A percentile compares a stretch with the other conserved stretches of the same genome.
These are phyloP conservation scores for Hordeum pubiflorum DNA, from an alignment of 202 grass and related monocot genomes.

Conservation along the genomic window DNA sequence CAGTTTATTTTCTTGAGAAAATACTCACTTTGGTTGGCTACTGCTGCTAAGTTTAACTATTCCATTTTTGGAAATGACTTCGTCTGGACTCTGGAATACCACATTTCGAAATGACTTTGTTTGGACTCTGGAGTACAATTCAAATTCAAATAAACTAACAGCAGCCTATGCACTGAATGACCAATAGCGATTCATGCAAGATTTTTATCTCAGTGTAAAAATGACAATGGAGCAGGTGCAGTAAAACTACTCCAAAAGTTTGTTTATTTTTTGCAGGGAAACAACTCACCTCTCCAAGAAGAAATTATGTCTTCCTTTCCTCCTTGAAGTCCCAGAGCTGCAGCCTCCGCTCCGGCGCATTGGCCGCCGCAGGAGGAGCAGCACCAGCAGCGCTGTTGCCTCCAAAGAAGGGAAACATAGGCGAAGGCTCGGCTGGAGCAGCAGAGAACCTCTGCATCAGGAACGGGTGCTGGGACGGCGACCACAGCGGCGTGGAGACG, in stretches of 20 bases:
- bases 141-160: not conserved
- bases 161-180: not conserved
- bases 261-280: not conserved
- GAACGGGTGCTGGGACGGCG: slow-evolving; percentile 23
- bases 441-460: slow-evolving; percentile 38
- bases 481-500: slow-evolving; percentile 25
- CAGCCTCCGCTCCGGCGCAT: slow-evolving; percentile 20
- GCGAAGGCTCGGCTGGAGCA: slow-evolving; percentile 15
- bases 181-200: not conserved
- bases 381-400: not conserved
- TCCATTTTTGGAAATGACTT: not conserved
- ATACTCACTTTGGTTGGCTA: not conserved
- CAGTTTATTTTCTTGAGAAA: not conserved
- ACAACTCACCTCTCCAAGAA: slow-evolving; percentile 20
- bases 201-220: not conserved
- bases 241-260: not conserved
- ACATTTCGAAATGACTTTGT: too few relatives aligned
- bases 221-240: not conserved
- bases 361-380: not conserved
- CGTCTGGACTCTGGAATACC: not conserved
- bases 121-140: not conserved
- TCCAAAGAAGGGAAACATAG: slow-evolving; percentile 39
- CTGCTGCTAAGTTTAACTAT: not conserved
- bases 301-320: slow-evolving; percentile 27
- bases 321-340: slow-evolving; percentile 57